Percentiles rank a stretch among this genome's conserved stretches.
Conservation (phyloP, 2,329 filamentous ascomycete species). For the Monilinia polystroma region DNA sequence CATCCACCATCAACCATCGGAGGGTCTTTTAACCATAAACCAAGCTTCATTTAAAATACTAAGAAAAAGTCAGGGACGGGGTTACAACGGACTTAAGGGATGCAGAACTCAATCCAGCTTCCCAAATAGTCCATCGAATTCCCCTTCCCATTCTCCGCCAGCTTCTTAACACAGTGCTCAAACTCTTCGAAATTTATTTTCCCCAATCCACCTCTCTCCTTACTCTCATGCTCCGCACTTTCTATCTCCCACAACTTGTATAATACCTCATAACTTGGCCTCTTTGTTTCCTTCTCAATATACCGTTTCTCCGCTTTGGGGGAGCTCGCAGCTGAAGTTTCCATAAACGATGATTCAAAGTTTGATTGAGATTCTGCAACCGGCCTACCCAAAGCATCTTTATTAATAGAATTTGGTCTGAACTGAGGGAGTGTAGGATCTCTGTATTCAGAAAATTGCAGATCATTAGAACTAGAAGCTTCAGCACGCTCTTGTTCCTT, state of each 20-base stretch:
- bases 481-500: conserved; percentile 15
- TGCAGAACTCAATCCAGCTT: conserved; percentile 85
- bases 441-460: conserved; percentile 20
- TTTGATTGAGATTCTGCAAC: background rate
- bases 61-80: conserved; percentile 8
- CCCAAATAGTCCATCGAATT: conserved; percentile 77
- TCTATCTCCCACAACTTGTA: conserved; percentile 35
- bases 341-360: background rate
- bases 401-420: conserved; percentile 52
- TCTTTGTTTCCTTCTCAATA: conserved; percentile 15
- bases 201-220: conserved; percentile 73
- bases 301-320: background rate
- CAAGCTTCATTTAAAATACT: background rate
- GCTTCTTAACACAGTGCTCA: conserved; percentile 65
- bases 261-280: conserved; percentile 24
- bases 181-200: conserved; percentile 79
- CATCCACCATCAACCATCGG: background rate
- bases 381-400: background rate
- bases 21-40: background rate
- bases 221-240: conserved; percentile 53
- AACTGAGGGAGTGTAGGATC: conserved; percentile 71
- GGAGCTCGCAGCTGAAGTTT: conserved; percentile 7
- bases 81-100: conserved; percentile 44
- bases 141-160: conserved; percentile 50
- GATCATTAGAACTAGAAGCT: conserved; percentile 5